Percentiles rank a stretch among this genome's conserved stretches.
Evolutionary conservation across 495 filamentous ascomycete genomes (phyloP).

Genomic region (Lasiosphaeria ovina): DNA sequence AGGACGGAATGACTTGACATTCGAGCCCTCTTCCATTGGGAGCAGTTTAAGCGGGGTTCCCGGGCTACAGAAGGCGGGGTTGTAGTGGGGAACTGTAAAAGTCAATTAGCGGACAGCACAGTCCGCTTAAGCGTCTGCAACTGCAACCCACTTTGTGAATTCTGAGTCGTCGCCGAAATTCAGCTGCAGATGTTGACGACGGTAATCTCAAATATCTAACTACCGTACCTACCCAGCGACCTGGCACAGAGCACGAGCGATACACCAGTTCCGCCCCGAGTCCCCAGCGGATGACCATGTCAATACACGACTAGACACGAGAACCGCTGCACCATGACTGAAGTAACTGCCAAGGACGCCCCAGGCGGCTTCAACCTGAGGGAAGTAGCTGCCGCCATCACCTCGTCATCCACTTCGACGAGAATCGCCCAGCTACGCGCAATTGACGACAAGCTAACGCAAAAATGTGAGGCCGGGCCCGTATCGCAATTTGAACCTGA

Average conservation of each 20-base stretch:
- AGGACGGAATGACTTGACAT: too few relatives aligned
- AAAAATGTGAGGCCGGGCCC: conserved; percentile 38
- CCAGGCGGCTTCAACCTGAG: conserved; percentile 37
- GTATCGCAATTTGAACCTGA: not conserved
- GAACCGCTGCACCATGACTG: conserved; percentile 43
- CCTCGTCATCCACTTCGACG: conserved; percentile 48
- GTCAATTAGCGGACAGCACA: not conserved
- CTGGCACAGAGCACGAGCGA: too few relatives aligned
- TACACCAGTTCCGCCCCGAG: conserved; percentile 9
- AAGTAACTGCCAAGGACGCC: conserved; percentile 33
- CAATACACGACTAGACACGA: conserved; percentile 30
- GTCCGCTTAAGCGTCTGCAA: conserved; percentile 14
- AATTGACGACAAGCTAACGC: conserved; percentile 48
- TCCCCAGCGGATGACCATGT: conserved; percentile 28
- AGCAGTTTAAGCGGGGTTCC: too few relatives aligned
- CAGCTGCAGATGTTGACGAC: conserved; percentile 6
- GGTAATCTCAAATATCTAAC: not conserved
- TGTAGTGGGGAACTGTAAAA: not conserved
- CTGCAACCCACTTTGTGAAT: conserved; percentile 28
- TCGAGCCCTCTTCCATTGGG: too few relatives aligned
- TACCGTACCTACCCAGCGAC: too few relatives aligned
- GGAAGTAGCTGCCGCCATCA: conserved; percentile 37
- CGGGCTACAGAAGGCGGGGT: not conserved
- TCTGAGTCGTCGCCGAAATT: conserved; percentile 33
- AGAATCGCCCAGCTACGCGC: conserved; percentile 43